phyloP scores from a whole-genome alignment of 306 rosid genomes.

The Rubus idaeus region DNA sequence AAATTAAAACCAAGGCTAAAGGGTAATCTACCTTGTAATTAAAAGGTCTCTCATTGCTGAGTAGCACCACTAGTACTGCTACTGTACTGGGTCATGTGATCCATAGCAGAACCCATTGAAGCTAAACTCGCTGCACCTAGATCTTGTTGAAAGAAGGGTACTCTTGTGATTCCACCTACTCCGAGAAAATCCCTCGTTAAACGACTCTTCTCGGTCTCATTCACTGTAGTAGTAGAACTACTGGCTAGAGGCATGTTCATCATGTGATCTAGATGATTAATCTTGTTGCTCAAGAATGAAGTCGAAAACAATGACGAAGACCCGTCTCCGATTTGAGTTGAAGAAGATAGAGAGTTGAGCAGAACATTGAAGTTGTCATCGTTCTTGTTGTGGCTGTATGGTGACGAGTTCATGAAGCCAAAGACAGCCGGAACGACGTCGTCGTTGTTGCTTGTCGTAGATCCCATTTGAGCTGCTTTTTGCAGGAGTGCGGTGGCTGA shows the following conservation, averaged over 20 bases:
- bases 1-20: not conserved
- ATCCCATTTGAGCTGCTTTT: conserved; percentile 63
- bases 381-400: conserved; percentile 18
- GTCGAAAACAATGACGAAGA: conserved; percentile 18
- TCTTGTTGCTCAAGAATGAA: conserved; percentile 28
- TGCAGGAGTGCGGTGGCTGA: conserved; percentile 66
- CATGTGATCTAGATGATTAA: not conserved
- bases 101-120: conserved; percentile 46
- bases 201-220: conserved; percentile 8
- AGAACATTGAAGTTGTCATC: conserved; percentile 33
- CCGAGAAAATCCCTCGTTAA: conserved; percentile 87
- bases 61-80: conserved; percentile 20
- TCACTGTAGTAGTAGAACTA: not conserved
- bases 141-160: conserved; percentile 51
- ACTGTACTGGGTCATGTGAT: conserved; percentile 38
- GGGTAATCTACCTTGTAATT: conserved; percentile 11
- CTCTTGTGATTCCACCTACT: conserved; percentile 38
- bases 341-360: conserved; percentile 32
- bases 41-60: conserved; percentile 27
- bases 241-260: not conserved
- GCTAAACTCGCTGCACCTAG: conserved; percentile 42
- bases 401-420: conserved; percentile 30
- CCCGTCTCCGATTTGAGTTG: conserved; percentile 26
- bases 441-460: conserved; percentile 36
- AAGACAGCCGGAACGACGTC: conserved; percentile 26